Percentiles rank a stretch among this genome's conserved stretches.
Conservation (phyloP, 1,284 basidiomycete species). For the Neonothopanus nambi region DNA sequence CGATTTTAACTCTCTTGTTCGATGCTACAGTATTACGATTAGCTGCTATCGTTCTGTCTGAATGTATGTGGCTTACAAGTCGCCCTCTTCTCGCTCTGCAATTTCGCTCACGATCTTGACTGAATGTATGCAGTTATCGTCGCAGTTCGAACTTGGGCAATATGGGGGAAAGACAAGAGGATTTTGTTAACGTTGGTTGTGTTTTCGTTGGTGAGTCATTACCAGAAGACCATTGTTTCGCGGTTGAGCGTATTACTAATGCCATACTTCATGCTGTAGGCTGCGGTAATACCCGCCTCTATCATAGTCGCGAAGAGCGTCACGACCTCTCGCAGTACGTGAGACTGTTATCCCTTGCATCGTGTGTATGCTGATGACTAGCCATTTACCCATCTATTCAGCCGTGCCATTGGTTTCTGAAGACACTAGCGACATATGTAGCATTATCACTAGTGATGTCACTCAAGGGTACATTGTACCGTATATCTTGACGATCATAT, state of each 20-base stretch:
- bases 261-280: neutral
- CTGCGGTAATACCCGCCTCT: constrained; percentile 14
- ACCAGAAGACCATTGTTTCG: constrained; percentile 1
- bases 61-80: constrained; percentile 15
- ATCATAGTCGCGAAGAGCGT: constrained; percentile 15
- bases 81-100: neutral
- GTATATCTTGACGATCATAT: constrained; percentile 15
- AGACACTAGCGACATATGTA: constrained; percentile 9
- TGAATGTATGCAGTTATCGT: constrained; percentile 15
- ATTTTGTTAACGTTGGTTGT: constrained; percentile 13
- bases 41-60: constrained; percentile 21
- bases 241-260: neutral
- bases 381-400: neutral
- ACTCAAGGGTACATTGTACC: constrained; percentile 9
- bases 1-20: neutral
- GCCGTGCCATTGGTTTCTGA: constrained; percentile 6
- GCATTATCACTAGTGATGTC: constrained; percentile 9
- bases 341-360: neutral
- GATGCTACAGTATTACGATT: constrained; percentile 17
- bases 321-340: constrained; percentile 10
- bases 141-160: constrained; percentile 21
- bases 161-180: constrained; percentile 17
- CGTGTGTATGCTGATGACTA: neutral
- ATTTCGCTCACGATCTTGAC: neutral
- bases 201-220: constrained; percentile 14